Conservation (phyloP, 208 protist genomes). For the Leishmania tropica region DNA sequence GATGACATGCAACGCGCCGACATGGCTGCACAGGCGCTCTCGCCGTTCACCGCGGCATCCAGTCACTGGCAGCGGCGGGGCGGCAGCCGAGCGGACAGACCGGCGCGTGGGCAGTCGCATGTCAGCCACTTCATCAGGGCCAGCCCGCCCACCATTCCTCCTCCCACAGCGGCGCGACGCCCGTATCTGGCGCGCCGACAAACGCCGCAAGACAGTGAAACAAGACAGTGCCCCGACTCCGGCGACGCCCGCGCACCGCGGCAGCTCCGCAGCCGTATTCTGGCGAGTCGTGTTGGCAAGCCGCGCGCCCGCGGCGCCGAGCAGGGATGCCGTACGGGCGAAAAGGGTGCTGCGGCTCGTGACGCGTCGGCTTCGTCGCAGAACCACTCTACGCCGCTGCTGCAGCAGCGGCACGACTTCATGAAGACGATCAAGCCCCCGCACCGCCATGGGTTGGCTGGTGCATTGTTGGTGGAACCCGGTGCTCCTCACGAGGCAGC, state of each 20-base stretch:
- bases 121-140: neutral
- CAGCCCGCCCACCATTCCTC: neutral
- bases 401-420: conserved; percentile 3
- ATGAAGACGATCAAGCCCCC: conserved; percentile 27
- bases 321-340: neutral
- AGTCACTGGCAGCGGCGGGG: neutral
- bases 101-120: neutral
- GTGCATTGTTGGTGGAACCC: neutral
- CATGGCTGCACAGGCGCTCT: conserved; percentile 6
- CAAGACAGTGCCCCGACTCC: neutral
- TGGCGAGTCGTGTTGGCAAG: conserved; percentile 16
- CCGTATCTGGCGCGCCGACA: neutral
- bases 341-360: neutral
- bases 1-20: conserved; percentile 16
- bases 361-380: neutral
- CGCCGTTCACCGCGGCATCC: neutral
- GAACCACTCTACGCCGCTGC: neutral
- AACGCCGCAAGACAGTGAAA: neutral
- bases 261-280: conserved; percentile 16
- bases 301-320: neutral
- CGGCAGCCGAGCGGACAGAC: neutral
- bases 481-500: neutral
- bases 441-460: conserved; percentile 20
- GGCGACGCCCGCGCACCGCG: conserved; percentile 4
- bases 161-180: neutral